Evolutionary conservation across 768 basidiomycete species (phyloP), one percentile per base, ranked within the genome.

Genomic region (Collybia nuda): DNA sequence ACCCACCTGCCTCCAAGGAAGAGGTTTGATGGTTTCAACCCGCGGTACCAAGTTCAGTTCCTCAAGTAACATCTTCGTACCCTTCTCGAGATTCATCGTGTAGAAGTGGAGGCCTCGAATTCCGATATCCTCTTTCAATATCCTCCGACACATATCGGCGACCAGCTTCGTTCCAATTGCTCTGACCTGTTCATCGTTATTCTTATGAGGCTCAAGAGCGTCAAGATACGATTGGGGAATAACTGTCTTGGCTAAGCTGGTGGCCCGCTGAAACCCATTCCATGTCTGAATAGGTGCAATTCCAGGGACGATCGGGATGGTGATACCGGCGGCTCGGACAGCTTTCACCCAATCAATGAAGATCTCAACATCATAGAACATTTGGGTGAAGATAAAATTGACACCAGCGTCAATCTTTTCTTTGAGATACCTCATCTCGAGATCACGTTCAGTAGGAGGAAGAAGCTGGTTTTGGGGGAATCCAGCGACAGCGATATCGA

Each of bases 1-100:
- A 41, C 72, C 47, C 62, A 90, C 91, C 76, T 96, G 94, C 70
- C 96, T 84, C 97, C 97, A 99, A 1, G 97, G 97, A 21, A 99
- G 70, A 35, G 97, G 96, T 59, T 95, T 95, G 67, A 98, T 81
- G 15, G 90, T 89, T 69, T 98, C 94, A 22, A 93, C 77, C 40
- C 88, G 78, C 3, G 93, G 89, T 39, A 94, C 90, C 45, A 98
- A 79, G 58, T 87, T 86, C 45, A 98, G 74, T 67, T 98, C 94
- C 66, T 98, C 86, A 24, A 99, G 76, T 26, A 99, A 75, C 92
- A 98, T 92, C 66, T 90, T 88, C 6, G 95, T 94, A 11, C 91
- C 97, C 66, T 86, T 94, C 68, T 96, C 93, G 45, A 98, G 73
- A 66, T 98, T 98, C 90, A 98, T 91, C 51, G 96, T 98, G 68